phyloP scores from a whole-genome alignment of 352 stramenopile species.

The Globisporangium paroecandrum region DNA sequence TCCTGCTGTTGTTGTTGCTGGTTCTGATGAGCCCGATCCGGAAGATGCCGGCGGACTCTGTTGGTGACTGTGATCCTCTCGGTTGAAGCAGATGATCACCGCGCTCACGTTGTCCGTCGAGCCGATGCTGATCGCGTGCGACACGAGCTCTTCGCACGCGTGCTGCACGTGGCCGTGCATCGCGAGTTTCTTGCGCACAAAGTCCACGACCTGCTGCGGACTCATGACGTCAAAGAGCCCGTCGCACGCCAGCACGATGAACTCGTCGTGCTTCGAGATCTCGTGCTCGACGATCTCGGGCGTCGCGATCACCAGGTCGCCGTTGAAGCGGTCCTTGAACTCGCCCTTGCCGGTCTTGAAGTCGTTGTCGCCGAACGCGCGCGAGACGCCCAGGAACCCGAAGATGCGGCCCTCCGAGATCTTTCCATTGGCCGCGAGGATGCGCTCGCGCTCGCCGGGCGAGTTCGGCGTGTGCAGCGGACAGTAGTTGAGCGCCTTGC shows the following conservation, averaged over 20 bases:
- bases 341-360: constrained; percentile 82
- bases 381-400: constrained; percentile 74
- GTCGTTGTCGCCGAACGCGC: constrained; percentile 83
- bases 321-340: constrained; percentile 81
- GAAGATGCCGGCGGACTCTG: background rate
- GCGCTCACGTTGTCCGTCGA: constrained; percentile 84
- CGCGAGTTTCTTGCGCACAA: constrained; percentile 66
- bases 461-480: constrained; percentile 65
- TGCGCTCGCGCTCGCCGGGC: constrained; percentile 71
- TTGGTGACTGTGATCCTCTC: constrained; percentile 15
- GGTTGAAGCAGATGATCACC: constrained; percentile 78
- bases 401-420: constrained; percentile 86
- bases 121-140: constrained; percentile 72
- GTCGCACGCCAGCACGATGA: constrained; percentile 80
- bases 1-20: background rate
- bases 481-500: constrained; percentile 54
- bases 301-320: constrained; percentile 69
- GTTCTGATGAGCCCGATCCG: background rate
- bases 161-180: constrained; percentile 74
- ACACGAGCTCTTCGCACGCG: constrained; percentile 78
- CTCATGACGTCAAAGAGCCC: constrained; percentile 85
- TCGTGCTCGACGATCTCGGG: constrained; percentile 63
- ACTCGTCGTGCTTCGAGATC: constrained; percentile 63
- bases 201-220: constrained; percentile 79
- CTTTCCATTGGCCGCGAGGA: constrained; percentile 76